phyloP scores from a whole-genome alignment of 1,139 yeast species.

The Debaryomycetaceae sp. region DNA sequence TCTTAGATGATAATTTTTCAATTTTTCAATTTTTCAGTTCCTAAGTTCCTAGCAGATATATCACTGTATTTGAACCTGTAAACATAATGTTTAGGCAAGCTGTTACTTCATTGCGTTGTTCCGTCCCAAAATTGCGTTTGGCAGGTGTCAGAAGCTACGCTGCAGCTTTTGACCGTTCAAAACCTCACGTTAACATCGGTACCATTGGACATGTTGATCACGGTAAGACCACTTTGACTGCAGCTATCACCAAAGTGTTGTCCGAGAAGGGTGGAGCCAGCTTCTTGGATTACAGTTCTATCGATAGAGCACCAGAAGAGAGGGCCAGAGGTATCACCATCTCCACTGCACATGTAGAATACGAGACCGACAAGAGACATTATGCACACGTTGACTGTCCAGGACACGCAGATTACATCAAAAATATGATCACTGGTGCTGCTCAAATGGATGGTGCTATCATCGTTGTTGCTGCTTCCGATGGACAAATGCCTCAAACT shows the following conservation, averaged over 20 bases:
- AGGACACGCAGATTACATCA: constrained; percentile 98
- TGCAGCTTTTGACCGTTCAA: constrained; percentile 72
- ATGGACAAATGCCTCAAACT: constrained; percentile 99
- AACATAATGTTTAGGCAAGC: constrained; percentile 21
- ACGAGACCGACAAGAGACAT: constrained; percentile 89
- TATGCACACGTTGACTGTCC: constrained; percentile 98
- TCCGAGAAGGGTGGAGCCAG: constrained; percentile 87
- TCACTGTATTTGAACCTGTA: constrained; percentile 1
- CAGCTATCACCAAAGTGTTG: constrained; percentile 95
- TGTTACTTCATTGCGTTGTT: constrained; percentile 17
- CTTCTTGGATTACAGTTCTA: constrained; percentile 88
- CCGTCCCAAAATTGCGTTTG: constrained; percentile 19
- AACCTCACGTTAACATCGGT: constrained; percentile 96
- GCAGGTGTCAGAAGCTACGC: constrained; percentile 51
- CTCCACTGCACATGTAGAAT: constrained; percentile 95
- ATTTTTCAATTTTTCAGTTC: constrained; percentile 1
- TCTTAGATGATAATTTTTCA: constrained; percentile 16
- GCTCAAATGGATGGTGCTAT: constrained; percentile 99
- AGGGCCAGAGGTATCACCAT: constrained; percentile 99
- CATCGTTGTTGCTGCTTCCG: constrained; percentile 98
- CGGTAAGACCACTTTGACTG: constrained; percentile 97
- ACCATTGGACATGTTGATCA: constrained; percentile 95
- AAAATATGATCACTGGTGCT: constrained; percentile 99
- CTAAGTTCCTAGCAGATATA: not conserved
- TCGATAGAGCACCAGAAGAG: constrained; percentile 99